Evolutionary conservation across 352 stramenopile species (phyloP).

Genomic region (Pythium insidiosum): DNA sequence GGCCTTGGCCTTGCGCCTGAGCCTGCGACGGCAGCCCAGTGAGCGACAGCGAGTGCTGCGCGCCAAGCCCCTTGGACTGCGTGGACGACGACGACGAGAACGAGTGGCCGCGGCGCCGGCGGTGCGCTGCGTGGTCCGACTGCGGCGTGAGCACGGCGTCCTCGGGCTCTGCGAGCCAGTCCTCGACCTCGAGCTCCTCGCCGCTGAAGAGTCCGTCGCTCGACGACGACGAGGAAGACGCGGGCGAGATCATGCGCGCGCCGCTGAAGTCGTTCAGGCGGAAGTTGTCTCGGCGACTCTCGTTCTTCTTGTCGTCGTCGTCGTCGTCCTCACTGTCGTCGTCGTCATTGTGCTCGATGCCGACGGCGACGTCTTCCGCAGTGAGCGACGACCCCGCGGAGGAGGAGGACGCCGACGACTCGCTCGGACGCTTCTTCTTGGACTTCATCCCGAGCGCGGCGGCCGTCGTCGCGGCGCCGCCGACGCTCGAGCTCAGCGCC

Average conservation of each 20-base stretch:
- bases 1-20: too few species aligned
- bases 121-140: conserved; percentile 19
- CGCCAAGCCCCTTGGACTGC: conserved; percentile 1
- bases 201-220: conserved; percentile 25
- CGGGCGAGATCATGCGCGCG: neutral
- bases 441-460: neutral
- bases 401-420: neutral
- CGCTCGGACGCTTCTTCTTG: neutral
- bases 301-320: neutral
- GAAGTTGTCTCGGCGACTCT: neutral
- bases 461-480: neutral
- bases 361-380: neutral
- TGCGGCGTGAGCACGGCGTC: conserved; percentile 50
- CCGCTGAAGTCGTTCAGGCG: neutral
- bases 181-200: conserved; percentile 52
- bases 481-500: conserved; percentile 7
- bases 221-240: conserved; percentile 1
- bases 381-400: neutral
- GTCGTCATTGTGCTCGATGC: neutral
- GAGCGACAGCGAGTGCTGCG: conserved; percentile 16
- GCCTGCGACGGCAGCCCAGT: conserved; percentile 15
- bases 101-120: conserved; percentile 21
- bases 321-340: neutral
- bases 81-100: conserved; percentile 49
- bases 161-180: conserved; percentile 73